Conservation (phyloP, 148 eudicot genomes). For the Rhododendron griersonianum region DNA sequence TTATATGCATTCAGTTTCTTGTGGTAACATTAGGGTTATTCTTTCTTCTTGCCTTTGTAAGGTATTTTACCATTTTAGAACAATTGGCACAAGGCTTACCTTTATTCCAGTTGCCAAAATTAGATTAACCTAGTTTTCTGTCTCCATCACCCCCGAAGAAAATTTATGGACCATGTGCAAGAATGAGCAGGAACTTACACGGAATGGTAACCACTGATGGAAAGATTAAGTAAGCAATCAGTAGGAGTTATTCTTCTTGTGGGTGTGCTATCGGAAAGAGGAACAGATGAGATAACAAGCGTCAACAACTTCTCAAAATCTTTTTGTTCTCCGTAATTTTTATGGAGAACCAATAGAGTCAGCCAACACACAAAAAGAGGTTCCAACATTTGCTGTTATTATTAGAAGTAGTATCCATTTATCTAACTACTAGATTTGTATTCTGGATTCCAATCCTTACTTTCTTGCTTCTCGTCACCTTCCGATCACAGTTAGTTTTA, state of each 20-base stretch:
- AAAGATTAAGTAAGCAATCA: neutral
- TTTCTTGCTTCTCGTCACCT: neutral
- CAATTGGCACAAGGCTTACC: neutral
- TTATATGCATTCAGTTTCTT: slow-evolving; percentile 3
- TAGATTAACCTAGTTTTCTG: neutral
- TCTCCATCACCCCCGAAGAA: neutral
- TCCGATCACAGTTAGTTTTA: neutral
- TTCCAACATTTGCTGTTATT: neutral
- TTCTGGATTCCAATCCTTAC: neutral
- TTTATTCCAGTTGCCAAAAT: neutral
- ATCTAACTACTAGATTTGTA: neutral
- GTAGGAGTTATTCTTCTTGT: neutral
- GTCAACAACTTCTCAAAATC: neutral
- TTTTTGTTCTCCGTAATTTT: neutral
- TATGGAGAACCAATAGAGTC: neutral
- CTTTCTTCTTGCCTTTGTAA: neutral
- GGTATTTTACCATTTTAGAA: neutral
- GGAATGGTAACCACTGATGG: neutral
- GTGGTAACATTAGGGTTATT: neutral
- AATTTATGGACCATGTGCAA: neutral
- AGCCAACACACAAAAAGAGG: neutral
- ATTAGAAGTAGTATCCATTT: neutral
- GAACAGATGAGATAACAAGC: neutral
- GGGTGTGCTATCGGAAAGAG: neutral
- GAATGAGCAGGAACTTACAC: neutral